These are phyloP conservation scores for Spongispora temasekensis DNA, from an alignment of 1,284 basidiomycete genomes.

Conservation along the genomic window DNA sequence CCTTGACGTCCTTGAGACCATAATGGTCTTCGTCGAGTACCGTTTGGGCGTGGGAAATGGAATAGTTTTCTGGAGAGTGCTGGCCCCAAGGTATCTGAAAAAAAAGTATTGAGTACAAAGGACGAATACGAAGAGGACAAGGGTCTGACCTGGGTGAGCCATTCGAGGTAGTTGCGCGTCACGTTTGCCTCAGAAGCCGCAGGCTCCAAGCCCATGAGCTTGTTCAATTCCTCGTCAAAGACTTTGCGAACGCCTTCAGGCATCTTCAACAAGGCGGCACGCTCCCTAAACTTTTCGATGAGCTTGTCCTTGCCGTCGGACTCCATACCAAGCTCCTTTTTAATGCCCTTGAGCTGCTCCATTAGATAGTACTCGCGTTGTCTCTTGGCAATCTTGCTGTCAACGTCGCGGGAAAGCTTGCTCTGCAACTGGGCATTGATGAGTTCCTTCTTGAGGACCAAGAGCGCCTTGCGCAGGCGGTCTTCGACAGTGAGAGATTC, in stretches of 20 bases:
- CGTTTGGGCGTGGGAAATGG: constrained; percentile 79
- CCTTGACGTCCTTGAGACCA: constrained; percentile 94
- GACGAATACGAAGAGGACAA: not conserved
- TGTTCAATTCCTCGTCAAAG: constrained; percentile 95
- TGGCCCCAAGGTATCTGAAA: constrained; percentile 91
- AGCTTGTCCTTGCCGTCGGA: constrained; percentile 98
- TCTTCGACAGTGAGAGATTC: constrained; percentile 89
- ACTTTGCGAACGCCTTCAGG: constrained; percentile 91
- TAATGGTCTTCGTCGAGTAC: constrained; percentile 98
- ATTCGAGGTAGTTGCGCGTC: constrained; percentile 95
- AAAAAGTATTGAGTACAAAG: constrained; percentile 3
- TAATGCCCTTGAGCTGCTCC: constrained; percentile 99
- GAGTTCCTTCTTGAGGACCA: constrained; percentile 97
- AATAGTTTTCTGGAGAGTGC: constrained; percentile 93
- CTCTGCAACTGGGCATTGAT: constrained; percentile 96
- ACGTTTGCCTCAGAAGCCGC: constrained; percentile 94
- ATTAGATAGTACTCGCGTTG: constrained; percentile 98
- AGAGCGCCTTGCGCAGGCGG: constrained; percentile 85
- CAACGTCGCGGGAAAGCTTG: constrained; percentile 94
- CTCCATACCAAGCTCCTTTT: constrained; percentile 98
- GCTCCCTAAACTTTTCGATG: constrained; percentile 94
- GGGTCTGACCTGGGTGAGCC: constrained; percentile 80
- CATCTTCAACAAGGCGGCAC: constrained; percentile 88
- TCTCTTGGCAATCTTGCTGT: constrained; percentile 95
- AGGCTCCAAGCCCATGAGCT: constrained; percentile 90